A percentile compares a stretch with the other conserved stretches of the same genome.
Evolutionary conservation across 1,284 basidiomycete genomes (phyloP).

Genomic region (Ceratobasidium sp.): DNA sequence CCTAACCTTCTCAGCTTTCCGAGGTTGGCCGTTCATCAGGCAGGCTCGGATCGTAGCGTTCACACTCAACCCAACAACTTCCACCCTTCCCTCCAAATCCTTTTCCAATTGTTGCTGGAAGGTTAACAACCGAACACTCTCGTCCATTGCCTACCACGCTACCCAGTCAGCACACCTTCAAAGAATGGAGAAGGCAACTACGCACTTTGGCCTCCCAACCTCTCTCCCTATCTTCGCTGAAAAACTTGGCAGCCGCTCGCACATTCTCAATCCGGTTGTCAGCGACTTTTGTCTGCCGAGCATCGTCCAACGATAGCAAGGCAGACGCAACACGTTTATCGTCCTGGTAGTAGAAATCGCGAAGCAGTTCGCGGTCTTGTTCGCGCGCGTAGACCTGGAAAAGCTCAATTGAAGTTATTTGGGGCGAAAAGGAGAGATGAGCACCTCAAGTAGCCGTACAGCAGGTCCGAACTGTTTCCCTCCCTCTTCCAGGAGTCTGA

Average conservation of each 20-base stretch:
- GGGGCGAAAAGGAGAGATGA: neutral
- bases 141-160: constrained; percentile 80
- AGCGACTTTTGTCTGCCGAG: constrained; percentile 50
- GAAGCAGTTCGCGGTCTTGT: constrained; percentile 87
- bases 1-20: constrained; percentile 85
- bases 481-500: constrained; percentile 91
- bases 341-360: constrained; percentile 98
- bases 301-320: constrained; percentile 83
- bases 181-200: constrained; percentile 3
- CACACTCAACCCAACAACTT: constrained; percentile 80
- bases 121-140: constrained; percentile 75
- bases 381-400: constrained; percentile 89
- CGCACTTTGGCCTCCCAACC: constrained; percentile 87
- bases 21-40: constrained; percentile 76
- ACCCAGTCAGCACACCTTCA: neutral
- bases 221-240: constrained; percentile 92
- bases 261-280: constrained; percentile 35
- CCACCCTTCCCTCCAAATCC: constrained; percentile 77
- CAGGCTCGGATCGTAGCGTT: constrained; percentile 83
- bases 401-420: constrained; percentile 57
- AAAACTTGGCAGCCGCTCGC: constrained; percentile 88
- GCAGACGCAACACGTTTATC: constrained; percentile 94
- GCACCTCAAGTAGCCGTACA: constrained; percentile 36
- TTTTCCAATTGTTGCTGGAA: constrained; percentile 87
- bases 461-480: constrained; percentile 76